Conservation (phyloP, 257 asterid genomes). For the Leonotis leonurus region DNA sequence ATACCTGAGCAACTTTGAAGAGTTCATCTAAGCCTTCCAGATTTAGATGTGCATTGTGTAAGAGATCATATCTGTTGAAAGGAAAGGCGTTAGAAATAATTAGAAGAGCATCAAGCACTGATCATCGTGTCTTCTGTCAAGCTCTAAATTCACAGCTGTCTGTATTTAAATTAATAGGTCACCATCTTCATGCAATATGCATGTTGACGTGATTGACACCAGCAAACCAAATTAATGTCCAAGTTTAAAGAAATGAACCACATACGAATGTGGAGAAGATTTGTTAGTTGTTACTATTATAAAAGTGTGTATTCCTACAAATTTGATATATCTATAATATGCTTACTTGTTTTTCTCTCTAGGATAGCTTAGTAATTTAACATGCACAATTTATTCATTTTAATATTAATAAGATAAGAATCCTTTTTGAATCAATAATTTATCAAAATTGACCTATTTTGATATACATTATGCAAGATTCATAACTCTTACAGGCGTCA, state of each 20-base stretch:
- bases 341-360: too few relatives aligned
- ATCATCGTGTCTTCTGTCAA: constrained; percentile 1
- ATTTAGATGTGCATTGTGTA: constrained; percentile 92
- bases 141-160: constrained; percentile 7
- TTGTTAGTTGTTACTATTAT: too few relatives aligned
- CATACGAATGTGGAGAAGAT: too few relatives aligned
- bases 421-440: too few relatives aligned
- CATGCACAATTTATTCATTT: too few relatives aligned
- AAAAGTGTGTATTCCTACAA: too few relatives aligned
- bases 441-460: too few relatives aligned
- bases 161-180: constrained; percentile 1
- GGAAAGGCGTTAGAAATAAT: constrained; percentile 12
- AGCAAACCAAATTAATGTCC: not conserved
- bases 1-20: constrained; percentile 94
- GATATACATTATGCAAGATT: too few relatives aligned
- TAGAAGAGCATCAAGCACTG: constrained; percentile 5
- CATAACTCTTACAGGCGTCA: too few relatives aligned
- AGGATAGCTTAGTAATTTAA: too few relatives aligned
- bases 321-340: too few relatives aligned
- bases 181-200: constrained; percentile 1
- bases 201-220: not conserved
- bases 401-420: too few relatives aligned
- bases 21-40: constrained; percentile 78
- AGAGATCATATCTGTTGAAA: constrained; percentile 75
- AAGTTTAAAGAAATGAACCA: not conserved